Conservation (phyloP, 2,329 filamentous ascomycete genomes). For the Alternaria brassicicola region DNA sequence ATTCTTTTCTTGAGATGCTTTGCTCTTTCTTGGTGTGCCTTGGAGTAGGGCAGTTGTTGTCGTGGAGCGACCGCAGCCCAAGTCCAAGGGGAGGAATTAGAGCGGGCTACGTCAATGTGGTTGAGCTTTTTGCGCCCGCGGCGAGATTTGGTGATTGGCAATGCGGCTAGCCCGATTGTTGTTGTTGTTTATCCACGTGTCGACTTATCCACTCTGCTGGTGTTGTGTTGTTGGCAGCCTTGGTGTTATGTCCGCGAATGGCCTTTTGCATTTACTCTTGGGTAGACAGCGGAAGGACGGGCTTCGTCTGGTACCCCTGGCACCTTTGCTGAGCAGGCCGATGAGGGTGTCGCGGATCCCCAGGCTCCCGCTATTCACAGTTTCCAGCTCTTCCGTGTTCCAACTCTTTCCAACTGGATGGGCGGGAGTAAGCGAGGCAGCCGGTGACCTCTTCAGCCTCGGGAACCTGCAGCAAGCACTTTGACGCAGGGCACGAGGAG, state of each 20-base stretch:
- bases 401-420: slow-evolving; percentile 7
- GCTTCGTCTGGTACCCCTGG: slow-evolving; percentile 6
- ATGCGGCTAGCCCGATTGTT: slow-evolving; percentile 10
- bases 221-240: slow-evolving; percentile 12
- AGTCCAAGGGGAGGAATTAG: slow-evolving; percentile 29
- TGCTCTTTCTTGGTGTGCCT: slow-evolving; percentile 20
- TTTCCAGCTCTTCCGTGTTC: slow-evolving; percentile 10
- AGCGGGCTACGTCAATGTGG: slow-evolving; percentile 30
- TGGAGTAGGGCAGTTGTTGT: slow-evolving; percentile 28
- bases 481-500: slow-evolving; percentile 21
- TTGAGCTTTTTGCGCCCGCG: slow-evolving; percentile 22
- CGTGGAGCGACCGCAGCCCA: slow-evolving; percentile 28
- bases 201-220: slow-evolving; percentile 10
- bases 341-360: slow-evolving; percentile 3
- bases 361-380: slow-evolving; percentile 3
- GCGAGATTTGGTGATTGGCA: slow-evolving; percentile 16
- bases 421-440: slow-evolving; percentile 18
- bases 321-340: neutral
- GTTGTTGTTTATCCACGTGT: slow-evolving; percentile 10
- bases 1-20: slow-evolving; percentile 23
- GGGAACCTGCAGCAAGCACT: slow-evolving; percentile 19
- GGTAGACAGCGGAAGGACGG: slow-evolving; percentile 3
- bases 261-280: slow-evolving; percentile 10
- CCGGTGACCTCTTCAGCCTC: slow-evolving; percentile 13
- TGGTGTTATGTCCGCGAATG: slow-evolving; percentile 8